Evolutionary conservation across 441 rosid genomes (phyloP).

Genomic region (Gossypium trilobum): DNA sequence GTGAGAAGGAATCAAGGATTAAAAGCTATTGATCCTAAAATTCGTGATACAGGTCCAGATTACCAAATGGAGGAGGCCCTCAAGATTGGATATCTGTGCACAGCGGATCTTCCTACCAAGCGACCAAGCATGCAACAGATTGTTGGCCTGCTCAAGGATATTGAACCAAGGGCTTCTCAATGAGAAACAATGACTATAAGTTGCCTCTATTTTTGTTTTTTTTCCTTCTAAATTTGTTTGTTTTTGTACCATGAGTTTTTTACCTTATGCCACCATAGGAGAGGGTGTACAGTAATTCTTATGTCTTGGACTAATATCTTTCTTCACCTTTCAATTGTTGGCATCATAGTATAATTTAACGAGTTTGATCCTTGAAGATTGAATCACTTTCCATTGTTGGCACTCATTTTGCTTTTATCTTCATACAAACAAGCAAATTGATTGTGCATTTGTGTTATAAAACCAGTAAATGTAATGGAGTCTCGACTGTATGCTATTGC

Average conservation of each 20-base stretch:
- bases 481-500: neutral
- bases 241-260: constrained; percentile 20
- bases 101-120: constrained; percentile 70
- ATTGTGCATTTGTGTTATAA: neutral
- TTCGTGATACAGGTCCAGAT: constrained; percentile 49
- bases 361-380: constrained; percentile 13
- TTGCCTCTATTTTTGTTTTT: neutral
- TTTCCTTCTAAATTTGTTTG: constrained; percentile 13
- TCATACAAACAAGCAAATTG: neutral
- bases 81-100: constrained; percentile 87
- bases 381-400: neutral
- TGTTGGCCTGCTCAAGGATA: constrained; percentile 89
- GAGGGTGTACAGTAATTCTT: constrained; percentile 29
- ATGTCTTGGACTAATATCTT: constrained; percentile 21
- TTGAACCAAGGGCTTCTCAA: constrained; percentile 45
- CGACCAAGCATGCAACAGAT: constrained; percentile 94
- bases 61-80: constrained; percentile 73
- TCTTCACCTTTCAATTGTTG: constrained; percentile 8
- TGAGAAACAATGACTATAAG: constrained; percentile 26
- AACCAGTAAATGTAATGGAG: neutral
- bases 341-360: constrained; percentile 19
- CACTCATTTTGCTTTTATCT: neutral
- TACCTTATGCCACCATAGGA: constrained; percentile 22
- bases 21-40: constrained; percentile 64
- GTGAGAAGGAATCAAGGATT: constrained; percentile 52